Conservation (phyloP, 148 eudicot species). For the Rhododendron ovatum region DNA sequence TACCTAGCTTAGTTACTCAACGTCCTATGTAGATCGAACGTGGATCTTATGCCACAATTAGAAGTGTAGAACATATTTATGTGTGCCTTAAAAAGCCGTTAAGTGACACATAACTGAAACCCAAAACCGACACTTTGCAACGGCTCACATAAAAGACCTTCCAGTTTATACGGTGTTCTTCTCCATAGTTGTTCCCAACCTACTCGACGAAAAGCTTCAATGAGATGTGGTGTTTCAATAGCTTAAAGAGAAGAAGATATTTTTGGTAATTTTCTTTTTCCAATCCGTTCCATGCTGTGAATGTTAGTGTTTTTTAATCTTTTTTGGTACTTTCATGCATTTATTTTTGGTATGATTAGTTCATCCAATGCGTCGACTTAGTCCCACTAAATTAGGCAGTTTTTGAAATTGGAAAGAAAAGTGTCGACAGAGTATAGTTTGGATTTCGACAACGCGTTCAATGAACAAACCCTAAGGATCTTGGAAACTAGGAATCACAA, state of each 20-base stretch:
- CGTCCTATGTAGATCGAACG: too few species aligned
- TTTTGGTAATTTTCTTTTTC: neutral
- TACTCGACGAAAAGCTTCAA: neutral
- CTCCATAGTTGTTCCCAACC: neutral
- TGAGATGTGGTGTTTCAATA: neutral
- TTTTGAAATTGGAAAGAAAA: neutral
- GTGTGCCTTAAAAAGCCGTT: neutral
- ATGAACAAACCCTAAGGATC: neutral
- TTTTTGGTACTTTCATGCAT: neutral
- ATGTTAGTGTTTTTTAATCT: neutral
- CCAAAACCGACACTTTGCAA: neutral
- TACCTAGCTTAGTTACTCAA: too few species aligned
- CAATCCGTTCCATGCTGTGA: neutral
- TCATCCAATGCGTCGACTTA: neutral
- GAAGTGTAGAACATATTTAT: too few species aligned
- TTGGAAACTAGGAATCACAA: neutral
- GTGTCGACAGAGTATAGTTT: neutral
- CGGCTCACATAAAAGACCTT: neutral
- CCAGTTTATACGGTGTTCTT: neutral
- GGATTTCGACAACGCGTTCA: neutral
- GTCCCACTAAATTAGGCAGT: neutral
- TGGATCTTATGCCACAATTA: too few species aligned
- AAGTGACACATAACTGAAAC: neutral
- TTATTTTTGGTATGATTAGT: neutral
- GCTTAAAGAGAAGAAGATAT: neutral